A percentile compares a stretch with the other conserved stretches of the same genome.
phyloP scores from a whole-genome alignment of 1,284 basidiomycete genomes.

The Cutaneotrichosporon mucoides region DNA sequence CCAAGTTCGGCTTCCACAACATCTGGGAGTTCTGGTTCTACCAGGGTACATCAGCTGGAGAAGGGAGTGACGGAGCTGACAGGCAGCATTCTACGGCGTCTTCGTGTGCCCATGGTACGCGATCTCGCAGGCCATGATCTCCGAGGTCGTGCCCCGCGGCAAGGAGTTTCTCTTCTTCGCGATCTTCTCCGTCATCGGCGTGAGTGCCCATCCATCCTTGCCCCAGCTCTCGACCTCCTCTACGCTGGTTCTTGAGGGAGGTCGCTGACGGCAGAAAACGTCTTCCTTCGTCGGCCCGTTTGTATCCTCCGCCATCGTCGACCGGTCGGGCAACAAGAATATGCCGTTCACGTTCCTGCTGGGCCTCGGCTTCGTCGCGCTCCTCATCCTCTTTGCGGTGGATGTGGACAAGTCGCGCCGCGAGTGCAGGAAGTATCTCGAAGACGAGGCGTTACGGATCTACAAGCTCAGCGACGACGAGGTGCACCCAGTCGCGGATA shows the following conservation, averaged over 20 bases:
- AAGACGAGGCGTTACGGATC: conserved; percentile 39
- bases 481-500: neutral
- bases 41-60: conserved; percentile 47
- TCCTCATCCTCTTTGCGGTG: conserved; percentile 15
- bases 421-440: conserved; percentile 31
- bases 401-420: conserved; percentile 19
- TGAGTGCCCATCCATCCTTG: conserved; percentile 49
- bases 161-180: conserved; percentile 43
- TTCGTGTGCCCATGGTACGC: conserved; percentile 24
- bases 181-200: conserved; percentile 41
- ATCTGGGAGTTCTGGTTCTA: conserved; percentile 43
- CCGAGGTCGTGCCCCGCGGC: conserved; percentile 26
- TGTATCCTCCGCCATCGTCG: conserved; percentile 26
- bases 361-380: conserved; percentile 15
- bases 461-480: conserved; percentile 23
- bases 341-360: conserved; percentile 28
- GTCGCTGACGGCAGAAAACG: conserved; percentile 26
- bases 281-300: conserved; percentile 23
- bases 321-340: conserved; percentile 19
- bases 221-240: conserved; percentile 69
- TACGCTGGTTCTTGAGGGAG: too few species aligned
- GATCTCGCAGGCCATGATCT: conserved; percentile 53
- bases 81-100: conserved; percentile 60
- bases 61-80: neutral
- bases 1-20: conserved; percentile 23